Evolutionary conservation across 1,284 basidiomycete genomes (phyloP).

Genomic region (Cryptococcus sp.): DNA sequence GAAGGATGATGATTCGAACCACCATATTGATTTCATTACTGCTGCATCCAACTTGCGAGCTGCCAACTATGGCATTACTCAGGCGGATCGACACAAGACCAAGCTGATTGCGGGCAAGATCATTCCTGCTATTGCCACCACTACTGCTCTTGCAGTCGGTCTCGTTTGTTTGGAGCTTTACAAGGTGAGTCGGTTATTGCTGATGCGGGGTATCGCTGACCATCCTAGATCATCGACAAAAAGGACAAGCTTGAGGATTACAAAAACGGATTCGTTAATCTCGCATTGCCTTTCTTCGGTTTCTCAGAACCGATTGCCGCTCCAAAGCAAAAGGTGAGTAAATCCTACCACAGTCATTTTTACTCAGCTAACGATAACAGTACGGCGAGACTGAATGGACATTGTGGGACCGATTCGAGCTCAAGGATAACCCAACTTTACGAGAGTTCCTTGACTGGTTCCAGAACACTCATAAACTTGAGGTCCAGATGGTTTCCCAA

Average conservation of each 20-base stretch:
- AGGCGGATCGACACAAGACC: conserved; percentile 87
- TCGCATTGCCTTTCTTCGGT: conserved; percentile 97
- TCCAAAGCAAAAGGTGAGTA: conserved; percentile 65
- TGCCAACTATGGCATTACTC: conserved; percentile 86
- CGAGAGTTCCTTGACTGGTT: conserved; percentile 83
- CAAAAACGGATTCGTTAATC: conserved; percentile 98
- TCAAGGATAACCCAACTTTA: conserved; percentile 83
- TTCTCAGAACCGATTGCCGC: conserved; percentile 98
- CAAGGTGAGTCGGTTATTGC: conserved; percentile 59
- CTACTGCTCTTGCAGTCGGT: conserved; percentile 90
- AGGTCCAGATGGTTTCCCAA: conserved; percentile 92
- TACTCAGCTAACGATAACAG: conserved; percentile 25
- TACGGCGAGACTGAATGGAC: conserved; percentile 91
- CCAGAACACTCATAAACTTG: conserved; percentile 75
- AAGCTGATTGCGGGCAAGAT: conserved; percentile 99
- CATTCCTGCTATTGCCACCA: conserved; percentile 98
- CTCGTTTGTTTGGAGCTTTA: conserved; percentile 95
- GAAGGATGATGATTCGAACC: conserved; percentile 97
- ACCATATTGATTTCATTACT: conserved; percentile 99
- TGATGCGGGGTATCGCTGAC: conserved; percentile 4
- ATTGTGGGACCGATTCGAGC: conserved; percentile 95
- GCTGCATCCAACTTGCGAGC: conserved; percentile 96
- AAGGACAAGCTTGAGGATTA: conserved; percentile 90
- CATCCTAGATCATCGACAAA: conserved; percentile 77
- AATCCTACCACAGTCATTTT: background rate